phyloP scores from a whole-genome alignment of 495 filamentous ascomycete genomes.

The Darksidea phi region DNA sequence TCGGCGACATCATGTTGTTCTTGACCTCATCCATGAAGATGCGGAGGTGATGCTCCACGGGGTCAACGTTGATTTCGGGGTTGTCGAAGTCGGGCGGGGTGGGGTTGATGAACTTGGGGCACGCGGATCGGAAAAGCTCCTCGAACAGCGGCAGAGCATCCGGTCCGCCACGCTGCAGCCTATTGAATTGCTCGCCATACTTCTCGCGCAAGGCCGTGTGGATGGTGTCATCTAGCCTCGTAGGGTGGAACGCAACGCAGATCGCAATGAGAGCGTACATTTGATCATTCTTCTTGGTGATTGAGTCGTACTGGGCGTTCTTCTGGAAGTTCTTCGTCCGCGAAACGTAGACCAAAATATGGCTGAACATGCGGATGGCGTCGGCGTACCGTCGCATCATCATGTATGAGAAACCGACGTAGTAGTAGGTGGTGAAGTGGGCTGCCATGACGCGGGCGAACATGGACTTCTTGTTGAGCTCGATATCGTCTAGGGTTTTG shows the following conservation, averaged over 20 bases:
- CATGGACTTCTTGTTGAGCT: constrained; percentile 99
- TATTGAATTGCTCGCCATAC: constrained; percentile 94
- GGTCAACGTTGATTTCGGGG: constrained; percentile 90
- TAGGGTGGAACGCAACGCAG: constrained; percentile 95
- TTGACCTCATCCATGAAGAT: constrained; percentile 99
- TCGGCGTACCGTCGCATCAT: constrained; percentile 99
- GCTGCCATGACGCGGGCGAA: constrained; percentile 99
- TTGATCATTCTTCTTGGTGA: constrained; percentile 99
- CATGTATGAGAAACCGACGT: constrained; percentile 99
- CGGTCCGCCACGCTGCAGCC: constrained; percentile 91
- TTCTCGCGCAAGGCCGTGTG: constrained; percentile 97
- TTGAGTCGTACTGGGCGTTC: constrained; percentile 93
- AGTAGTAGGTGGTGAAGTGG: constrained; percentile 99
- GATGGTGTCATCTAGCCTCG: constrained; percentile 96
- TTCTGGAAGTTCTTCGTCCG: constrained; percentile 99
- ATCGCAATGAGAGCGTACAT: constrained; percentile 99
- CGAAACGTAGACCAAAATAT: constrained; percentile 98
- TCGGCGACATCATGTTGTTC: constrained; percentile 91
- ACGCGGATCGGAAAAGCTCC: constrained; percentile 90
- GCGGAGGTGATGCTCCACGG: constrained; percentile 91
- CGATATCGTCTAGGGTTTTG: constrained; percentile 98
- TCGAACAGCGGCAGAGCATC: constrained; percentile 94
- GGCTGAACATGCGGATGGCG: constrained; percentile 98
- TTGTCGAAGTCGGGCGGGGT: constrained; percentile 96
- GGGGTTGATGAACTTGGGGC: constrained; percentile 98